Evolutionary conservation across 2,329 filamentous ascomycete species (phyloP), one percentile per base, ranked within the genome.

Genomic region (Lasiodiplodia citricola): DNA sequence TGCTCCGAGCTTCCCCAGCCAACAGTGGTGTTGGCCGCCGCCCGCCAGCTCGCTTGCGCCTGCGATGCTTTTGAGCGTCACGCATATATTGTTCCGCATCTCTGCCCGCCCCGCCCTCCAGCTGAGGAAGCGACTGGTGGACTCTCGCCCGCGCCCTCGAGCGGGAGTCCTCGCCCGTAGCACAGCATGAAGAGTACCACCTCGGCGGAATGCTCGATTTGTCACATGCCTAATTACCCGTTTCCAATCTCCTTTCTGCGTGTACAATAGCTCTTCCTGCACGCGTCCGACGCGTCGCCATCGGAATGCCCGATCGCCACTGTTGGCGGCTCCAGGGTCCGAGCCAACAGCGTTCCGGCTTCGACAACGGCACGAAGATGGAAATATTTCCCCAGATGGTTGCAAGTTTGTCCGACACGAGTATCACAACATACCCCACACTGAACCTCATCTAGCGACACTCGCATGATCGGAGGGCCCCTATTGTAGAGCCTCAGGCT

Each of bases 31-130:
- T 47, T 60, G 31, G 57, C 21, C 51, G 25, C 21, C 14, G 21
- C 38, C 25, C 35, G n/a, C 54, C 8, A 16, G 11, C 56, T 58
- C 56, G 41, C 58, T 47, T 63, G 18, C 57, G 35, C 16, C 25
- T 50, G 6, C 41, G 41, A 63, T 63, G 58, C 41, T 51, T 51
- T 63, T 18, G 41, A 31, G 16, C 41, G 58, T 63, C 41, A 63
- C 41, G 58, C 41, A 63, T 63, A 63, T 63, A 63, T 63, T 63
- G 18, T 63, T 63, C 41, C 58, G 41, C 13, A 28, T 50, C 41
- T 18, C 10, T 44, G n/a, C 23, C 23, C 41, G 16, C 41, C 25
- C 16, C 41, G 41, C 41, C 23, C 23, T 18, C 38, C 41, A 11
- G 25, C 57, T 57, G 55, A 8, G 6, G 31, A 25, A 57, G 55